Base-by-base conservation (phyloP, 768 basidiomycete species). In the Suillus alpinus region DNA sequence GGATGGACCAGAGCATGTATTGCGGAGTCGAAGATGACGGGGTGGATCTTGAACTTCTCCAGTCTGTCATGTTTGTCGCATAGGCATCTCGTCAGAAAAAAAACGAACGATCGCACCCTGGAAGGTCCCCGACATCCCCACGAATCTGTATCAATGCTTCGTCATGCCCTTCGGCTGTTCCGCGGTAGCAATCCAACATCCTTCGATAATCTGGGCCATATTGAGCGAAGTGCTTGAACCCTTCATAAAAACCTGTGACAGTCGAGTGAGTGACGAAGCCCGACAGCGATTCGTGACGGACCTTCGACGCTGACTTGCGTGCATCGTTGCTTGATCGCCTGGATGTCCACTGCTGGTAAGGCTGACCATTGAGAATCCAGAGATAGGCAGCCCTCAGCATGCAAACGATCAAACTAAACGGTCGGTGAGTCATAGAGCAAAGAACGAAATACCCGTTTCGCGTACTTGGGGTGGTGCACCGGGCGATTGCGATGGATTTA, bases 121-220 rank as follows among this genome's bases (percentile, higher is more conserved):
- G 56, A 29, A 57, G 39, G 43, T 40, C 56, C 16, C 23, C 23
- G 9, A 29, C 56, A n/a, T 9, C 56, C 12, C 56, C 56, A 18
- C 37, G 32, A 6, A 57, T 41, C 13, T 39, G n/a, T 29, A 57
- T n/a, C 26, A 57, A 23, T 13, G 10, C 36, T 57, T 57, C 56
- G 14, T 41, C 39, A 4, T n/a, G n/a, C 9, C 40, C 56, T 10
- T 12, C 12, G 4, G 26, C 26, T 14, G 43, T n/a, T 0, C 32
- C 56, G 1, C 37, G 20, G 18, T 41, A 41, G 40, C 40, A 41
- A 7, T 41, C 40, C 40, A 41, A n/a, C 8, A 76, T 65, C 6
- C 75, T 67, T 55, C 67, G 72, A 60, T 70, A 76, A 16, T 51
- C 60, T 9, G 72, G 66, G 1, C 75, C 76, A 63, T 75, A 77